phyloP scores from a whole-genome alignment of 2,329 filamentous ascomycete genomes.

The Trichoderma semiorbis region DNA sequence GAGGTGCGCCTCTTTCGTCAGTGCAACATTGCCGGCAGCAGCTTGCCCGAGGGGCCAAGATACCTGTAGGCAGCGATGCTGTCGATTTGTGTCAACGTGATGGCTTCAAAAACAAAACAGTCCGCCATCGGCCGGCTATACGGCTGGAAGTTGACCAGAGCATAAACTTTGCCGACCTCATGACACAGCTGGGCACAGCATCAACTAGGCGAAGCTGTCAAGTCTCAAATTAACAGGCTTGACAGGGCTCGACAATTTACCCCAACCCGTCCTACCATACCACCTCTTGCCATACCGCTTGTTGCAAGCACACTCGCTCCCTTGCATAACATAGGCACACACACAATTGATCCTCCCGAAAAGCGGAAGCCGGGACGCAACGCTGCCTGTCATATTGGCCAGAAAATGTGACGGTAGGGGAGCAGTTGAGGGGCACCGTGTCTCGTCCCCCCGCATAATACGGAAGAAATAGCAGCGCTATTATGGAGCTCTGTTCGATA shows the following conservation, averaged over 20 bases:
- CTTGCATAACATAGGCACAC: neutral
- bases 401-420: neutral
- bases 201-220: neutral
- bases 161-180: neutral
- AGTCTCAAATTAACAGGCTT: neutral
- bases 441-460: neutral
- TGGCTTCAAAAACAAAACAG: neutral
- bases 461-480: neutral
- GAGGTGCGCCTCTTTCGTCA: constrained; percentile 74
- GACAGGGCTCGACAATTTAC: neutral
- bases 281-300: neutral
- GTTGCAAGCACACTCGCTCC: neutral
- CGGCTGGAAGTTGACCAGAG: neutral
- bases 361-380: constrained; percentile 12
- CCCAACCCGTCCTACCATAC: neutral
- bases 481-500: neutral
- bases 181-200: neutral
- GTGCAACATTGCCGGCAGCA: constrained; percentile 71
- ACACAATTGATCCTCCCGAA: constrained; percentile 2
- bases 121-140: constrained; percentile 8
- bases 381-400: neutral
- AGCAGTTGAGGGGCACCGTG: neutral
- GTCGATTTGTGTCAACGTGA: neutral
- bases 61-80: neutral
- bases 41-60: constrained; percentile 50